phyloP scores from a whole-genome alignment of 768 basidiomycete genomes.

The Wakefieldia striispora region DNA sequence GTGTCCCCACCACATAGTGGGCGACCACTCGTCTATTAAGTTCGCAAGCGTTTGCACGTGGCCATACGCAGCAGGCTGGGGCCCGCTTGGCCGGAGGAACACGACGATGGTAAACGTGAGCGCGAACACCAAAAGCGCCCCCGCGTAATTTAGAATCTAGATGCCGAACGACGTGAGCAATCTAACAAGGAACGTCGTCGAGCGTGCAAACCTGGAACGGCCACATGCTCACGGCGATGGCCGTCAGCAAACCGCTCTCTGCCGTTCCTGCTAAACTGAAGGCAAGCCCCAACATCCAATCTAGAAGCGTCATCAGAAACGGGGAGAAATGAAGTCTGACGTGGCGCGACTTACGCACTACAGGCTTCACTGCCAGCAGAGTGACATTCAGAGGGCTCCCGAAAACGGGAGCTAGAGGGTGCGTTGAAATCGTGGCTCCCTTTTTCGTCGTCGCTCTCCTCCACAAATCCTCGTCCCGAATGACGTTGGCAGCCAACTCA shows the following conservation, averaged over 20 bases:
- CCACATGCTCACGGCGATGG: conserved; percentile 26
- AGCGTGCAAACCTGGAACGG: conserved; percentile 19
- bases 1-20: conserved; percentile 31
- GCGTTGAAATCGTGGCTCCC: conserved; percentile 15
- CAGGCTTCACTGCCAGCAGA: conserved; percentile 21
- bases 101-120: conserved; percentile 15
- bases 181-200: background rate
- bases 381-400: conserved; percentile 15
- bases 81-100: conserved; percentile 16
- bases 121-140: conserved; percentile 17
- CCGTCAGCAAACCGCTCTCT: conserved; percentile 3
- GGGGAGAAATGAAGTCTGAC: background rate
- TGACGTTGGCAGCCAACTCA: conserved; percentile 28
- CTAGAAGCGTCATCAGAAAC: conserved; percentile 7
- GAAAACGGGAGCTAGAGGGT: conserved; percentile 25
- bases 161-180: background rate
- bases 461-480: conserved; percentile 30
- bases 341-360: conserved; percentile 25
- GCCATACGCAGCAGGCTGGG: conserved; percentile 33
- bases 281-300: conserved; percentile 34
- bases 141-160: conserved; percentile 29
- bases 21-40: conserved; percentile 37
- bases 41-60: conserved; percentile 35
- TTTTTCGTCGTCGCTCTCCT: conserved; percentile 16
- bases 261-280: conserved; percentile 19